Evolutionary conservation across 2,329 filamentous ascomycete genomes (phyloP).

Genomic region (Blastomyces emzantsi): DNA sequence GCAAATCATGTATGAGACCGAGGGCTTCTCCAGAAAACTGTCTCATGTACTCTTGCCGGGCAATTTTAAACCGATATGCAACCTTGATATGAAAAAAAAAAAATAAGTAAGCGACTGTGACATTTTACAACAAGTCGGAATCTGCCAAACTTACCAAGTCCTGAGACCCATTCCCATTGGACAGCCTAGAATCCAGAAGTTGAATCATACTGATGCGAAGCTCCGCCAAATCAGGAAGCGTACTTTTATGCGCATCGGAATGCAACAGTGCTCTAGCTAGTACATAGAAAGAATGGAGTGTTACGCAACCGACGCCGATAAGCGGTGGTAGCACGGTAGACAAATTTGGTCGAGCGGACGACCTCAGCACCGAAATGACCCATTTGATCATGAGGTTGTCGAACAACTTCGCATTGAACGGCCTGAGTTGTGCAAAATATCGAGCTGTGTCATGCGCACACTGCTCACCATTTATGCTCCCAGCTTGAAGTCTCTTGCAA

Average conservation of each 20-base stretch:
- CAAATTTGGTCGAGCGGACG: conserved; percentile 26
- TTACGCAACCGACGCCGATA: conserved; percentile 39
- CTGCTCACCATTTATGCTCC: conserved; percentile 23
- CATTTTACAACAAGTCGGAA: background rate
- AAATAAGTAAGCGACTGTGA: background rate
- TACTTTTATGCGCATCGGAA: conserved; percentile 17
- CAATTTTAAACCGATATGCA: conserved; percentile 33
- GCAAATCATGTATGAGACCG: conserved; percentile 27
- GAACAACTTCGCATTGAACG: conserved; percentile 37
- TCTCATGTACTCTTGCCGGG: conserved; percentile 32
- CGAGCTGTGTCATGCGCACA: conserved; percentile 31
- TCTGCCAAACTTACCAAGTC: conserved; percentile 25
- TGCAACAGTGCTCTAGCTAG: conserved; percentile 27
- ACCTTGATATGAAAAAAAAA: conserved; percentile 18
- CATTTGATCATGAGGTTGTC: conserved; percentile 37
- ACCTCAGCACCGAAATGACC: conserved; percentile 32
- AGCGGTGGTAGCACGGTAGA: conserved; percentile 32
- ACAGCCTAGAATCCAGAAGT: conserved; percentile 23
- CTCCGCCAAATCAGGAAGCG: conserved; percentile 22
- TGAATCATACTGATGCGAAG: conserved; percentile 27
- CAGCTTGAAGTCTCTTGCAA: conserved; percentile 28
- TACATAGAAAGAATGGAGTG: conserved; percentile 33
- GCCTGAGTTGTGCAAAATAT: conserved; percentile 36
- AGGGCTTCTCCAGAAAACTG: conserved; percentile 29
- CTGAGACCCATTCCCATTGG: conserved; percentile 15